phyloP scores from a whole-genome alignment of 441 rosid species.

The Arabidopsis hybrid region DNA sequence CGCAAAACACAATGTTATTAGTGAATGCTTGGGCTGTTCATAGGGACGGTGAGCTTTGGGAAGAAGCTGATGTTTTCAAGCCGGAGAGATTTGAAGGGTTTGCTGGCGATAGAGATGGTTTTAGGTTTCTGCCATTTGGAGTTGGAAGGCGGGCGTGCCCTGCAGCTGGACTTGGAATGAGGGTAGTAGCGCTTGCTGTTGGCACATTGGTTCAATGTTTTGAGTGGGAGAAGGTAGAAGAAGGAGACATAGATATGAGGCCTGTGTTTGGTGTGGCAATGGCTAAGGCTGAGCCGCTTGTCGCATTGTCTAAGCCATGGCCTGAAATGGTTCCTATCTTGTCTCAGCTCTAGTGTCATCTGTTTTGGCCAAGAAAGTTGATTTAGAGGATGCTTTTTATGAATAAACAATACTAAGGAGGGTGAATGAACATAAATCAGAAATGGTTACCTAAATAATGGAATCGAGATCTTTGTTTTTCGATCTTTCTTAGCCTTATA shows the following conservation, averaged over 20 bases:
- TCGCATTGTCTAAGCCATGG: conserved; percentile 50
- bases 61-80: conserved; percentile 51
- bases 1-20: conserved; percentile 52
- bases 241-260: conserved; percentile 54
- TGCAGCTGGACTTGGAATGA: conserved; percentile 53
- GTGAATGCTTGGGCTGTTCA: conserved; percentile 63
- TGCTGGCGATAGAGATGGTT: conserved; percentile 43
- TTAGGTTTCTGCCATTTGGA: conserved; percentile 58
- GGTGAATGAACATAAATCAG: conserved; percentile 13
- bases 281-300: conserved; percentile 61
- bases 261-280: conserved; percentile 51
- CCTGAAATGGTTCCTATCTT: conserved; percentile 45
- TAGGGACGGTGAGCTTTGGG: conserved; percentile 62
- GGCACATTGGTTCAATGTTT: conserved; percentile 65
- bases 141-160: conserved; percentile 72
- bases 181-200: conserved; percentile 51
- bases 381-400: conserved; percentile 11
- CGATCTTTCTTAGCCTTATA: neutral
- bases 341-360: conserved; percentile 40
- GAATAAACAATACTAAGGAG: conserved; percentile 16
- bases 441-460: conserved; percentile 24
- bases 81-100: conserved; percentile 60
- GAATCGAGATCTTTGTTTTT: conserved; percentile 3
- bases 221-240: conserved; percentile 53
- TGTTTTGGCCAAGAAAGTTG: conserved; percentile 23